These are phyloP conservation scores for Camillea tinctor DNA, from an alignment of 2,329 filamentous ascomycete species.

Conservation along the genomic window DNA sequence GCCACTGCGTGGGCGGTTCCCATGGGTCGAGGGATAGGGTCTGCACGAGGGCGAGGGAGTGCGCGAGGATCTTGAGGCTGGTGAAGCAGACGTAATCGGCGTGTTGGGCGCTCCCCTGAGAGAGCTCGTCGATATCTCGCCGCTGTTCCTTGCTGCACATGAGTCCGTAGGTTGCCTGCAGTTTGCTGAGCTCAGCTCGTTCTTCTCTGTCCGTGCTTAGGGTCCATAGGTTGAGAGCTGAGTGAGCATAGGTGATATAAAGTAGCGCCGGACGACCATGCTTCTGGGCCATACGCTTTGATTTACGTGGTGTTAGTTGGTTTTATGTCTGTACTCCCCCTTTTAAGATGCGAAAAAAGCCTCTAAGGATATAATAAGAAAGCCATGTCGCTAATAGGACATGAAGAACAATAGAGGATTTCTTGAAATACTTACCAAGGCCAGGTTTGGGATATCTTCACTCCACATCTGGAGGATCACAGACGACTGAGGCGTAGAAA, in stretches of 20 bases:
- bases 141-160: constrained; percentile 38
- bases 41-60: constrained; percentile 39
- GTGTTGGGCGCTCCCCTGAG: constrained; percentile 20
- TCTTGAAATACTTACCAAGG: constrained; percentile 19
- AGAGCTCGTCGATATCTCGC: constrained; percentile 33
- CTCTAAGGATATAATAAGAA: not conserved
- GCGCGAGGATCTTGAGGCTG: constrained; percentile 35
- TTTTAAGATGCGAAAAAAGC: no score
- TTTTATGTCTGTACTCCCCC: not conserved
- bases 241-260: constrained; percentile 36
- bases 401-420: not conserved
- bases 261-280: constrained; percentile 34
- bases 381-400: not conserved
- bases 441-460: constrained; percentile 34
- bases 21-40: constrained; percentile 35
- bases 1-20: constrained; percentile 39
- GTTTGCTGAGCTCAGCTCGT: constrained; percentile 29
- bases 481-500: constrained; percentile 18
- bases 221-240: constrained; percentile 38
- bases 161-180: constrained; percentile 38
- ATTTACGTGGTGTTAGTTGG: not conserved
- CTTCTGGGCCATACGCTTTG: constrained; percentile 23
- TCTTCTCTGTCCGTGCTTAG: constrained; percentile 23
- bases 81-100: constrained; percentile 37
- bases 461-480: constrained; percentile 30